Evolutionary conservation across 345 rosid genomes (phyloP), one percentile per base, ranked within the genome.

Genomic region (Nephelium lappaceum): DNA sequence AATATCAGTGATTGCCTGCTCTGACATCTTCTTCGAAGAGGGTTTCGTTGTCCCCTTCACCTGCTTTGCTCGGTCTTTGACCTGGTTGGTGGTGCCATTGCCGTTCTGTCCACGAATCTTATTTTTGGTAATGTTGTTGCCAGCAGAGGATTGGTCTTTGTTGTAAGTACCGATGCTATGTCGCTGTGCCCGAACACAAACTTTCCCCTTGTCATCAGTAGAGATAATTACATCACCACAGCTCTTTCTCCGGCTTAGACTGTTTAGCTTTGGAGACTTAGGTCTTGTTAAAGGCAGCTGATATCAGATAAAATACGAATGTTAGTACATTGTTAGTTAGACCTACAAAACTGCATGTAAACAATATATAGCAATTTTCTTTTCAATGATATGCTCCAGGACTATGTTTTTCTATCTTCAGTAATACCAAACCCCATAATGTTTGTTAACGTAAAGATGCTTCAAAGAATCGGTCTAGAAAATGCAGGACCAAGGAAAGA

Each of bases 211-310:
- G 71, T 83, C 92, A 27, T 86, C 95, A 69, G 83, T 71, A 69
- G 89, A 41, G 63, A 57, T 81, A 76, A 83, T 67, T 21, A 88
- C 91, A 84, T 93, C 97, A n/a, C 93, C 72, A 72, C 95, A 93
- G 87, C 99, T 96, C 93, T 85, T 96, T 86, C 97, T 91, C 42
- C 97, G 88, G 79, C 75, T 79, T 51, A 84, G 80, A 76, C 27
- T 65, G 70, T 75, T 75, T 77, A 85, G 78, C 55, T 80, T 85
- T 21, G 87, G 87, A 10, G 87, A 89, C 67, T 82, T 81, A 12
- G 93, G 86, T 53, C 87, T 82, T 64, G 93, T 89, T 85, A 96
- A 72, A 15, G 99, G 99, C 77, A 91, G 80, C 99, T 96, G 88
- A 62, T 39, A 82, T 21, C 66, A 57, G 66, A 82, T 53, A 79